Conservation (phyloP, 139 green algal genomes). For the Astrephomene gubernaculifera region DNA sequence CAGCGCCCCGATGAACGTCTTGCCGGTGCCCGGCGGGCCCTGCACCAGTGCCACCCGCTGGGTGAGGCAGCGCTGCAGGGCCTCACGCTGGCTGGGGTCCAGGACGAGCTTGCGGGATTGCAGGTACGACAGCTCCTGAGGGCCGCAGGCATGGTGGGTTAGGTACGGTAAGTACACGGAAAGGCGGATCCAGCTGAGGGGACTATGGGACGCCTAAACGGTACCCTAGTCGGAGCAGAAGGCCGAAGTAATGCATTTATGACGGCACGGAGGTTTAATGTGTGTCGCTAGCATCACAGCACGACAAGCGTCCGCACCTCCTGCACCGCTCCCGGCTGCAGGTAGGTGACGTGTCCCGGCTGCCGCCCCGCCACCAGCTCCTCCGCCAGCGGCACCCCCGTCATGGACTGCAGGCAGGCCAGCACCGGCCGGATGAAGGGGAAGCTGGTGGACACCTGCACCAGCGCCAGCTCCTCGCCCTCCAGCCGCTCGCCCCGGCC, state of each 20-base stretch:
- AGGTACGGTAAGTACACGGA: too few relatives aligned
- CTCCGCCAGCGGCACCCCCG: conserved; percentile 48
- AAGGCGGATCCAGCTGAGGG: too few relatives aligned
- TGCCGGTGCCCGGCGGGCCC: conserved; percentile 57
- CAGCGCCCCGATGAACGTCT: conserved; percentile 71
- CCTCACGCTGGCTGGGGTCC: conserved; percentile 52
- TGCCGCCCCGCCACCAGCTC: conserved; percentile 48
- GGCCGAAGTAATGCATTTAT: too few relatives aligned
- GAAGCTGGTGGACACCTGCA: conserved; percentile 60
- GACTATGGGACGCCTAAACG: too few relatives aligned
- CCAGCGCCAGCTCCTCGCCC: conserved; percentile 34
- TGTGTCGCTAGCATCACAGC: too few relatives aligned
- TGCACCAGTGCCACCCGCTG: conserved; percentile 57
- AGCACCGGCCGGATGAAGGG: conserved; percentile 58
- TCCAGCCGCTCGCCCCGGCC: not conserved
- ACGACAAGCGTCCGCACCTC: too few relatives aligned
- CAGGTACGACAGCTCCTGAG: conserved; percentile 39
- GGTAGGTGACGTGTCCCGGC: conserved; percentile 11
- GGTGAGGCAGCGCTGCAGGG: conserved; percentile 37
- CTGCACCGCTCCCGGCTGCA: not conserved
- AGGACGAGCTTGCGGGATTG: not conserved
- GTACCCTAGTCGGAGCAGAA: too few relatives aligned
- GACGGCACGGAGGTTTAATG: too few relatives aligned
- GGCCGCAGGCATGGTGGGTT: too few relatives aligned
- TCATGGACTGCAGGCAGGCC: conserved; percentile 61